Evolutionary conservation across 305 asterid genomes (phyloP).

Genomic region (Lippia alba): DNA sequence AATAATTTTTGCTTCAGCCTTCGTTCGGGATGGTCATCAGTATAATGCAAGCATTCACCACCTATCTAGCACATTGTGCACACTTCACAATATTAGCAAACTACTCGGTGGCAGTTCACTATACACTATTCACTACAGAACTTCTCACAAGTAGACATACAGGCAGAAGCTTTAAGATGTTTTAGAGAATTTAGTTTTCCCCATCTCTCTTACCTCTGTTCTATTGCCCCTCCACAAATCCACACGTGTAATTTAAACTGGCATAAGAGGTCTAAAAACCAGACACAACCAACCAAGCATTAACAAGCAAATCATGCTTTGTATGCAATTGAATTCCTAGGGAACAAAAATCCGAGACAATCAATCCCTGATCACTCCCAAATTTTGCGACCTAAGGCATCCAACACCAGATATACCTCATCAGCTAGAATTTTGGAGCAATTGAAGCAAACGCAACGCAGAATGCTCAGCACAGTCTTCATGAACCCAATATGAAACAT

Average conservation of each 20-base stretch:
- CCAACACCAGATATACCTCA: conserved; percentile 61
- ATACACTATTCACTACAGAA: too few relatives aligned
- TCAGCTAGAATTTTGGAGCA: conserved; percentile 92
- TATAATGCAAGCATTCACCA: too few relatives aligned
- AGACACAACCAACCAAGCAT: conserved; percentile 4
- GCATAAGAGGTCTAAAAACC: background rate
- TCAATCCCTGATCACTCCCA: conserved; percentile 11
- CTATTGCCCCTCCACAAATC: background rate
- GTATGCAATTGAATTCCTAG: background rate
- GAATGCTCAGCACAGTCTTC: conserved; percentile 83
- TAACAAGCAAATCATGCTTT: background rate
- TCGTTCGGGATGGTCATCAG: background rate
- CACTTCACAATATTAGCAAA: too few relatives aligned
- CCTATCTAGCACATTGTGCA: too few relatives aligned
- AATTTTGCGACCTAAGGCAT: conserved; percentile 8
- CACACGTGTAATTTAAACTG: background rate
- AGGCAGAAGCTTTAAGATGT: too few relatives aligned
- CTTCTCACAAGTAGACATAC: too few relatives aligned
- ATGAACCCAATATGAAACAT: conserved; percentile 96
- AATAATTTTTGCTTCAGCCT: too few relatives aligned
- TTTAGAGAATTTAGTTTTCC: background rate
- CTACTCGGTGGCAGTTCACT: too few relatives aligned
- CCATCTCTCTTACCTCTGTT: background rate
- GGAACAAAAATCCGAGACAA: background rate
- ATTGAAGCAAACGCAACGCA: conserved; percentile 93